These are phyloP conservation scores for Pleurotus giganteus DNA, from an alignment of 768 basidiomycete species.

Conservation along the genomic window DNA sequence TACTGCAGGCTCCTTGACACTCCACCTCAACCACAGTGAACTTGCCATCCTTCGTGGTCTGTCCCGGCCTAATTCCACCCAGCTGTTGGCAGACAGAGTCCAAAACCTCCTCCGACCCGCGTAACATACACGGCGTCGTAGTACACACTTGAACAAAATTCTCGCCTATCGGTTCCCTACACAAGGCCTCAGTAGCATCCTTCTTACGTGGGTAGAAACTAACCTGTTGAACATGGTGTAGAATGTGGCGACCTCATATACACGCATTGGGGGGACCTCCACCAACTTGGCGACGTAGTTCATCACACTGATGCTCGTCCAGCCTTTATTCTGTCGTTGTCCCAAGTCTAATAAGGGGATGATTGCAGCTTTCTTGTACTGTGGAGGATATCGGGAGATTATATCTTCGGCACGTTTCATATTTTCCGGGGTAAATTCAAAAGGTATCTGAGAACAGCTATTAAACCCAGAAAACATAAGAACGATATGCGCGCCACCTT, in stretches of 20 bases:
- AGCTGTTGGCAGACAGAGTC: slow-evolving; percentile 82
- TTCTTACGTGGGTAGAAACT: slow-evolving; percentile 17
- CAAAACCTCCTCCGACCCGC: slow-evolving; percentile 88
- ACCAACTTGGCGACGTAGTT: slow-evolving; percentile 94
- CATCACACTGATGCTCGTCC: slow-evolving; percentile 99
- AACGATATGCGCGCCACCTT: slow-evolving; percentile 42
- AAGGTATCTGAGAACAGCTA: slow-evolving; percentile 65
- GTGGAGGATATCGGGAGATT: slow-evolving; percentile 90
- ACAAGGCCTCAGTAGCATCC: neutral
- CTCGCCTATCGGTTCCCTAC: slow-evolving; percentile 88
- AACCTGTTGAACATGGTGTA: slow-evolving; percentile 99
- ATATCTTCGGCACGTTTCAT: slow-evolving; percentile 84
- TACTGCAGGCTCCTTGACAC: slow-evolving; percentile 97
- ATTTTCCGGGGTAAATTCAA: slow-evolving; percentile 82
- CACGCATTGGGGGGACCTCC: slow-evolving; percentile 96
- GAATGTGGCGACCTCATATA: slow-evolving; percentile 98
- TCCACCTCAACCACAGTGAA: slow-evolving; percentile 98
- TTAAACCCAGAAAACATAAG: slow-evolving; percentile 9
- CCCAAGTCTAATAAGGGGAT: slow-evolving; percentile 96
- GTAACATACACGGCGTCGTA: slow-evolving; percentile 96
- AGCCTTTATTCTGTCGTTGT: slow-evolving; percentile 97
- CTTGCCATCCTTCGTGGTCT: slow-evolving; percentile 94
- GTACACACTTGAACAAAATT: slow-evolving; percentile 99
- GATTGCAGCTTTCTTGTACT: slow-evolving; percentile 98
- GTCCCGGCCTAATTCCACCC: slow-evolving; percentile 79